Evolutionary conservation across 108 stramenopile genomes (phyloP), one percentile per base, ranked within the genome.

Genomic region (Nannochloropsis oceanica): DNA sequence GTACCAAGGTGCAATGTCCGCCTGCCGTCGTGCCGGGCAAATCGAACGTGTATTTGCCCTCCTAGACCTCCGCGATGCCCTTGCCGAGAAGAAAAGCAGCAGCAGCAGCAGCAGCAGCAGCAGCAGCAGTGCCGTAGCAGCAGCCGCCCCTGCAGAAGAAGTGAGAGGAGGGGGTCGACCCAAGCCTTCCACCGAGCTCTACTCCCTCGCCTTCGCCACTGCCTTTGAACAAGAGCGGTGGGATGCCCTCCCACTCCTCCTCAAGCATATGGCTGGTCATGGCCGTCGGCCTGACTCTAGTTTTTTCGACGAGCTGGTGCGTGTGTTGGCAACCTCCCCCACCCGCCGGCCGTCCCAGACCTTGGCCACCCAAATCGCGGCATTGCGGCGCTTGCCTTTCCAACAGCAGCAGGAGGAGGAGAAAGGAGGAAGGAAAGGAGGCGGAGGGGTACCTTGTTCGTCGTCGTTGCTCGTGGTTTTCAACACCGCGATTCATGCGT

Each of bases 401-500:
- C 18, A n/a, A 18, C 59, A 73, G 10, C 22, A 18, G 22, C 59
- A 73, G 10, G 8, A 73, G 59, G 59, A 5, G n/a, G 59, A n/a
- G 59, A 50, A 13, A 18, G 59, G 59, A n/a, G 59, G 0, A 7
- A n/a, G 34, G 2, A 10, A 73, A 10, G 59, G 59, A 9, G 59
- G 59, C 22, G 59, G 59, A n/a, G 59, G 0, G 22, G 9, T 73
- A 10, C 59, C 59, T 2, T 73, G 59, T 73, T 8, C 59, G 22
- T 73, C 59, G 8, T n/a, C 59, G 22, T n/a, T 73, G 18, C 59
- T 73, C 8, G 22, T 73, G 59, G 59, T 73, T 10, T 73, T 73
- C 9, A 88, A 88, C 84, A 43, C 87, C 24, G 81, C 80, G 50
- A 79, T 88, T 43, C 79, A 80, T n/a, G 87, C 87, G 26, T 88